Conservation (phyloP, 768 basidiomycete species). For the Naganishia vishniacii region DNA sequence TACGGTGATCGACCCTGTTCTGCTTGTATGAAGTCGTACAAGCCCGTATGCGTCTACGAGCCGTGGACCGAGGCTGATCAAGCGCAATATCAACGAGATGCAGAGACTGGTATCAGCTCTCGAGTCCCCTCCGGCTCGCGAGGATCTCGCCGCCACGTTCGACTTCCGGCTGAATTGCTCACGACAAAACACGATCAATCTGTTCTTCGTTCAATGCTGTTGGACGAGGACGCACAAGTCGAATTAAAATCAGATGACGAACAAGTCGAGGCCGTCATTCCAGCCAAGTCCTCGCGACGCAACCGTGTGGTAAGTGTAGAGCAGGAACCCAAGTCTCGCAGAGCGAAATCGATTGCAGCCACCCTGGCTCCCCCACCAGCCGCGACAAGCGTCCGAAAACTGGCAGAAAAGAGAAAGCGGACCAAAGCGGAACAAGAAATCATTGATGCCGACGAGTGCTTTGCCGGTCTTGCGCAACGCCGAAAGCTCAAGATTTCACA, state of each 20-base stretch:
- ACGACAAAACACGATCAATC: background rate
- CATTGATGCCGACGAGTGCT: conserved; percentile 1
- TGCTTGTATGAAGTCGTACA: background rate
- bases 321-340: background rate
- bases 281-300: background rate
- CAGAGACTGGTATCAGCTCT: background rate
- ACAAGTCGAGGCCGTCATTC: too few relatives aligned
- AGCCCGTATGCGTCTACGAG: background rate
- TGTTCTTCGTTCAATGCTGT: background rate
- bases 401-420: background rate
- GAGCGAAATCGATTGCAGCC: too few relatives aligned
- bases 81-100: background rate
- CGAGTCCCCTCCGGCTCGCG: background rate
- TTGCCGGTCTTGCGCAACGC: background rate
- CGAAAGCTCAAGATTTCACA: conserved; percentile 7
- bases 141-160: background rate
- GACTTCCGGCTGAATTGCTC: background rate
- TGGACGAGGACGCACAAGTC: background rate
- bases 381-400: too few relatives aligned
- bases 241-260: background rate
- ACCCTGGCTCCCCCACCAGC: too few relatives aligned
- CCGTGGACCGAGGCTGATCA: background rate
- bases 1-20: background rate
- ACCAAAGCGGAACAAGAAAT: background rate
- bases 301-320: background rate